Conservation (phyloP, 208 protist species). For the Crithidia sp. region DNA sequence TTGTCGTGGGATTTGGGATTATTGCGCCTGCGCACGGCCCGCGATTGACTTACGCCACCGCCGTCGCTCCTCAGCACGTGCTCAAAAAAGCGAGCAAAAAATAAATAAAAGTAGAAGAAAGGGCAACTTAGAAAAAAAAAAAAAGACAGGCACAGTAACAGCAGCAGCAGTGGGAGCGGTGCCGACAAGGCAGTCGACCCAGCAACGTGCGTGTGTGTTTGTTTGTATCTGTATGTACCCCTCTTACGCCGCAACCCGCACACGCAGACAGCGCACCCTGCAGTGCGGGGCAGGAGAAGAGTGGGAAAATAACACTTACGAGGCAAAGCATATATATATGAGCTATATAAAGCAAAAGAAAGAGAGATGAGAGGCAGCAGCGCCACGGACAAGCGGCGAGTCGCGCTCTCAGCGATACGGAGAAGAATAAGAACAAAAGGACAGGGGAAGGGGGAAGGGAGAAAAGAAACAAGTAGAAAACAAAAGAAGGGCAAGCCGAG, state of each 20-base stretch:
- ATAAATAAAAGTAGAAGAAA: background rate
- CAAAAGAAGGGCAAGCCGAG: background rate
- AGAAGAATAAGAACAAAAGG: background rate
- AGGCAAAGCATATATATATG: background rate
- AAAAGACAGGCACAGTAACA: background rate
- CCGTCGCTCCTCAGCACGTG: background rate
- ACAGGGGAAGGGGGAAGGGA: constrained; percentile 3
- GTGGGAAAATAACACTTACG: too few relatives aligned
- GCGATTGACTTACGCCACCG: background rate
- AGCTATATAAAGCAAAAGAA: background rate
- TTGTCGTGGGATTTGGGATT: background rate
- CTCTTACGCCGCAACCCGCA: too few relatives aligned
- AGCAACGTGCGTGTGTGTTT: too few relatives aligned
- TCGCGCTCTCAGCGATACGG: background rate
- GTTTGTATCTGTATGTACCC: too few relatives aligned
- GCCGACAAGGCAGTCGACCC: too few relatives aligned
- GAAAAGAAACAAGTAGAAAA: constrained; percentile 5
- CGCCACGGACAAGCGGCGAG: background rate
- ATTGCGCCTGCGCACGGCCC: background rate
- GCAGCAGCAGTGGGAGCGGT: too few relatives aligned
- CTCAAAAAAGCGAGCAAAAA: background rate
- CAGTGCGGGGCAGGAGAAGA: too few relatives aligned
- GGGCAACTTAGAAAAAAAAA: background rate
- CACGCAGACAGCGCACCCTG: too few relatives aligned
- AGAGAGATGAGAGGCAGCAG: background rate